A percentile compares a stretch with the other conserved stretches of the same genome.
phyloP scores from a whole-genome alignment of 2,329 filamentous ascomycete genomes.

The Dendrostoma leiphaemia region DNA sequence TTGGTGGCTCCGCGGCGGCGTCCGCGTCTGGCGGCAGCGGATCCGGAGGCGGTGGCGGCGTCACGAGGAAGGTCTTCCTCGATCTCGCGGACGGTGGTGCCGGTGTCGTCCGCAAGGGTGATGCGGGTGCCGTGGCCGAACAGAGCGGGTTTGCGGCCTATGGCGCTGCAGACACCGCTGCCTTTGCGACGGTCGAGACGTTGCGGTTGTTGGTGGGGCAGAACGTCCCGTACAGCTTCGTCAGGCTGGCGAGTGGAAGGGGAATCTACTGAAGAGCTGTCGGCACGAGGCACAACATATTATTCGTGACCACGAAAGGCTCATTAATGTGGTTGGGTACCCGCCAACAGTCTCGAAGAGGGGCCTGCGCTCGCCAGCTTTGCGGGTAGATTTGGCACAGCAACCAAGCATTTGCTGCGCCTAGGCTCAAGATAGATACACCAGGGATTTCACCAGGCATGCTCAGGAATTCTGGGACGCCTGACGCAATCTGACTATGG shows the following conservation, averaged over 20 bases:
- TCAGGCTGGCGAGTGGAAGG: conserved; percentile 64
- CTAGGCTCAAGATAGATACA: too few relatives aligned
- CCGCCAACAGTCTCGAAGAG: too few relatives aligned
- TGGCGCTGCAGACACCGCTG: conserved; percentile 74
- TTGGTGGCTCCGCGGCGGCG: conserved; percentile 53
- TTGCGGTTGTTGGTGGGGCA: conserved; percentile 76
- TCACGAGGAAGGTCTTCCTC: conserved; percentile 69
- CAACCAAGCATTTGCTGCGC: too few relatives aligned
- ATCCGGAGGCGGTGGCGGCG: conserved; percentile 28
- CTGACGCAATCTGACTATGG: too few relatives aligned
- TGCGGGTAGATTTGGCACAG: too few relatives aligned
- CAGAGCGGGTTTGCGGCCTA: conserved; percentile 78
- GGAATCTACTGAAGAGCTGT: conserved; percentile 40
- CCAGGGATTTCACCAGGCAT: too few relatives aligned
- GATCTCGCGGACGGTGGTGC: conserved; percentile 68
- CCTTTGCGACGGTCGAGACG: conserved; percentile 82
- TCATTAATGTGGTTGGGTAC: too few relatives aligned
- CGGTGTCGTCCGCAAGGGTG: conserved; percentile 56
- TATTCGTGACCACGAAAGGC: too few relatives aligned
- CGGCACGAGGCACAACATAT: not conserved
- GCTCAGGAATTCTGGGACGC: too few relatives aligned
- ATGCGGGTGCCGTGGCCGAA: conserved; percentile 68
- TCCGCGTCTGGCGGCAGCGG: conserved; percentile 11
- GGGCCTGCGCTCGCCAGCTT: too few relatives aligned
- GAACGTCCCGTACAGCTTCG: conserved; percentile 86